Conservation (phyloP, 2,329 filamentous ascomycete species). For the Leptographium galeiforme region DNA sequence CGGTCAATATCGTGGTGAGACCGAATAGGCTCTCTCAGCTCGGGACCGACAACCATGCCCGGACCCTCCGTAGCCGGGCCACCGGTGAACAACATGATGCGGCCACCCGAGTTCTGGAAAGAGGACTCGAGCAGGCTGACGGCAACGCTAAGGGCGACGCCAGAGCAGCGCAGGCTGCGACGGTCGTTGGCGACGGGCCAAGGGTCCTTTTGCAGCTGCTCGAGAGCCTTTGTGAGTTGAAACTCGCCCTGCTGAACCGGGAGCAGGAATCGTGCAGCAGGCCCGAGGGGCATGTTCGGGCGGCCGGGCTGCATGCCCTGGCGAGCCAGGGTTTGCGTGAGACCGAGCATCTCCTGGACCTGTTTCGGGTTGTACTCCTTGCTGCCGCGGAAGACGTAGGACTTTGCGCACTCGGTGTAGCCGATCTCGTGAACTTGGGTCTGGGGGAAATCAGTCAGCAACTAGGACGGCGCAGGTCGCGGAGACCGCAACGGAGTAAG, state of each 20-base stretch:
- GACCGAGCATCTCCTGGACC: constrained; percentile 97
- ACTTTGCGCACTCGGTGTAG: constrained; percentile 95
- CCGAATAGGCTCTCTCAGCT: constrained; percentile 89
- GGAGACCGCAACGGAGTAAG: constrained; percentile 20
- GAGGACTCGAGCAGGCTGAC: constrained; percentile 85
- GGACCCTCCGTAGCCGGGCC: constrained; percentile 92
- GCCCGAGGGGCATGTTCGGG: constrained; percentile 54
- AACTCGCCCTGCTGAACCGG: constrained; percentile 95
- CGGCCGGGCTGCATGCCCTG: constrained; percentile 65
- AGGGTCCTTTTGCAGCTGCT: constrained; percentile 90
- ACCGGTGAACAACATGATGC: constrained; percentile 95
- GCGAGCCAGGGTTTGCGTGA: constrained; percentile 58
- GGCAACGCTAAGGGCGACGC: constrained; percentile 90
- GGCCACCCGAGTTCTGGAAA: constrained; percentile 87
- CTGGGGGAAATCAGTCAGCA: constrained; percentile 24
- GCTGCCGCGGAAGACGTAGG: constrained; percentile 93
- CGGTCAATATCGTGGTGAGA: constrained; percentile 98
- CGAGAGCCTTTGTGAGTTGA: constrained; percentile 88
- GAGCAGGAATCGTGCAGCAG: constrained; percentile 79
- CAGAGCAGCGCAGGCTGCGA: constrained; percentile 80
- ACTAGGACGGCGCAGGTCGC: constrained; percentile 8
- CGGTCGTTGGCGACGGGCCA: constrained; percentile 95
- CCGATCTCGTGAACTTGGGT: constrained; percentile 95
- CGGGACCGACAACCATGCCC: constrained; percentile 90
- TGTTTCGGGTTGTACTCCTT: constrained; percentile 98